A percentile compares a stretch with the other conserved stretches of the same genome.
These are phyloP conservation scores for Coprinopsis cinerea DNA, from an alignment of 768 basidiomycete genomes.

Conservation along the genomic window DNA sequence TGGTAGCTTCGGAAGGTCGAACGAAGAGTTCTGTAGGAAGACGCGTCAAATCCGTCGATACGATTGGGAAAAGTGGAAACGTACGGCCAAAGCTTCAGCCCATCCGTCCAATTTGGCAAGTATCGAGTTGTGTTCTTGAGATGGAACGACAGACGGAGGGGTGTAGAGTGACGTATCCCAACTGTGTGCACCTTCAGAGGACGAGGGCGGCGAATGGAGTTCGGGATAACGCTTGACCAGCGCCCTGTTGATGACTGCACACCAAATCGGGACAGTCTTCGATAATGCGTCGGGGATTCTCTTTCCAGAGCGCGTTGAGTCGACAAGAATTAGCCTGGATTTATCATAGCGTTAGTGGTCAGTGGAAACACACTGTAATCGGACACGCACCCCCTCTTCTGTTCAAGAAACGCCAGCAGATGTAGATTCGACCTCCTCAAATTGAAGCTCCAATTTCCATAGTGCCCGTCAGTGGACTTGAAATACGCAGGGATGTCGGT, in stretches of 20 bases:
- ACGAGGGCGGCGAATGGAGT: too few species aligned
- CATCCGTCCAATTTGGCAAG: conserved; percentile 56
- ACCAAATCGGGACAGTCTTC: conserved; percentile 95
- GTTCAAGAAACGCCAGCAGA: conserved; percentile 51
- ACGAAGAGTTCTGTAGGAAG: conserved; percentile 61
- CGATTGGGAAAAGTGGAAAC: conserved; percentile 12
- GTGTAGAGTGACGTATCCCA: conserved; percentile 68
- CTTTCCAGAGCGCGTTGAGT: conserved; percentile 91
- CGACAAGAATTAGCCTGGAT: conserved; percentile 76
- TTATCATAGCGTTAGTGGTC: background rate
- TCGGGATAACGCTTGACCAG: conserved; percentile 31
- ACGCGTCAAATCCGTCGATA: background rate
- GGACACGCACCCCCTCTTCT: conserved; percentile 52
- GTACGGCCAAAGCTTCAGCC: conserved; percentile 63
- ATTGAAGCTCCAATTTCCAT: conserved; percentile 80
- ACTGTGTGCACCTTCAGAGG: background rate
- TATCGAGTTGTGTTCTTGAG: conserved; percentile 80
- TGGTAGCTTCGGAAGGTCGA: conserved; percentile 52
- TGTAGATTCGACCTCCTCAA: conserved; percentile 81
- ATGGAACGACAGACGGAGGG: conserved; percentile 60
- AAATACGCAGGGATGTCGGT: conserved; percentile 62
- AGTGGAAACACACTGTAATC: background rate
- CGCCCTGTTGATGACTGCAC: conserved; percentile 77
- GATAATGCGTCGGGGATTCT: conserved; percentile 90
- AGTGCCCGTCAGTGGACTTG: conserved; percentile 90